These are phyloP conservation scores for Taphrina sp. DNA, from an alignment of 1,139 yeast genomes.

Conservation along the genomic window DNA sequence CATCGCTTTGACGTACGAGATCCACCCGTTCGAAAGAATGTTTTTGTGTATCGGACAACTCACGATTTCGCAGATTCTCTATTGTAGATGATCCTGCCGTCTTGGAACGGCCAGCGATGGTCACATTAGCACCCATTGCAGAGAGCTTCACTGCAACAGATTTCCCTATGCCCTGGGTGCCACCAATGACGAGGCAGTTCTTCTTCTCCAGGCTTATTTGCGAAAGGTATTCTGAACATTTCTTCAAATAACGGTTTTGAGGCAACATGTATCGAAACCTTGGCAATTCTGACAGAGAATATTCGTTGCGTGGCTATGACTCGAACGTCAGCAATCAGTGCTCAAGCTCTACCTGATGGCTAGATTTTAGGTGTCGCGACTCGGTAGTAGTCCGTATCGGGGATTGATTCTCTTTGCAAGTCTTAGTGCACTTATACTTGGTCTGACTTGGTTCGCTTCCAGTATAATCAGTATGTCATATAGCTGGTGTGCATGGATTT, in stretches of 20 bases:
- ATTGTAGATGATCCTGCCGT: constrained; percentile 21
- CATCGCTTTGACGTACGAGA: constrained; percentile 17
- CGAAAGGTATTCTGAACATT: constrained; percentile 12
- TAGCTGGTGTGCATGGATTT: too few species aligned
- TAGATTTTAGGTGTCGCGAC: too few species aligned
- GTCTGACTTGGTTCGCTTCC: too few species aligned
- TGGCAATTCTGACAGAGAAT: too few species aligned
- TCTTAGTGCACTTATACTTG: too few species aligned
- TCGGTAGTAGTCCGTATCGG: too few species aligned
- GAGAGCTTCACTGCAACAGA: constrained; percentile 13
- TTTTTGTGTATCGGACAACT: neutral
- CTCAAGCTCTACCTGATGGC: too few species aligned
- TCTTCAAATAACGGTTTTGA: constrained; percentile 6
- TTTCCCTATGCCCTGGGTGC: constrained; percentile 20
- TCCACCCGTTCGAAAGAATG: constrained; percentile 28
- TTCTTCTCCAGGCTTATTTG: constrained; percentile 4
- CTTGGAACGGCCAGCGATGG: constrained; percentile 21
- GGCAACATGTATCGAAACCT: constrained; percentile 11
- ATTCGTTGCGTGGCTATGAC: too few species aligned
- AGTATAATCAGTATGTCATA: too few species aligned
- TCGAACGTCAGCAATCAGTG: too few species aligned
- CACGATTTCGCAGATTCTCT: constrained; percentile 12
- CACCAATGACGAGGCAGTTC: constrained; percentile 27
- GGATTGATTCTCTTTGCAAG: too few species aligned
- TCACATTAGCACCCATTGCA: constrained; percentile 21